These are phyloP conservation scores for Aspergillus ustus DNA, from an alignment of 2,329 filamentous ascomycete genomes.

Conservation along the genomic window DNA sequence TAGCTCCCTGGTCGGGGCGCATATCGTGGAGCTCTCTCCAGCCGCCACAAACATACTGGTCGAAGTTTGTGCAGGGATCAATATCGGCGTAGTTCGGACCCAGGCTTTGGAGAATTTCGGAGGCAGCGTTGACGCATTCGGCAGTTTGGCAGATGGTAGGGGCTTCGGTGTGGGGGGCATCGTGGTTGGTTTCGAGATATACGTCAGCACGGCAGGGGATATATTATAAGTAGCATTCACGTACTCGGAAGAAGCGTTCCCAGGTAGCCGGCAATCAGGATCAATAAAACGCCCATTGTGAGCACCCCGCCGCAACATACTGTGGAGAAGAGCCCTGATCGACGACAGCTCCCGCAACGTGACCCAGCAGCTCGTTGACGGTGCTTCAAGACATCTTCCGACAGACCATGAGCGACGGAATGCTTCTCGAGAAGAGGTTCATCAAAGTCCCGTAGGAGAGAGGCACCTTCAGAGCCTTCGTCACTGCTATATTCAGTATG, in stretches of 20 bases:
- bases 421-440: conserved; percentile 16
- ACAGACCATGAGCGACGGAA: not conserved
- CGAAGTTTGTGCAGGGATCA: conserved; percentile 72
- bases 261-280: conserved; percentile 12
- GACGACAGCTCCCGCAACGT: not conserved
- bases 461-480: conserved; percentile 10
- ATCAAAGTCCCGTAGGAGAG: conserved; percentile 13
- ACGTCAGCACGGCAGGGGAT: not conserved
- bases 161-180: conserved; percentile 23
- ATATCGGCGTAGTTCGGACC: conserved; percentile 65
- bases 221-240: not conserved
- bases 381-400: conserved; percentile 2
- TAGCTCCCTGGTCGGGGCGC: conserved; percentile 64
- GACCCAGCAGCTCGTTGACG: not conserved
- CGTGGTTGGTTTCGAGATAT: conserved; percentile 10
- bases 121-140: conserved; percentile 67
- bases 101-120: conserved; percentile 65
- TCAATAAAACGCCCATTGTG: conserved; percentile 1
- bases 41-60: conserved; percentile 69
- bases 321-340: conserved; percentile 15
- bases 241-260: conserved; percentile 11
- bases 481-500: conserved; percentile 12
- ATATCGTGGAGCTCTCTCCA: conserved; percentile 69
- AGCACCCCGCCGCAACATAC: conserved; percentile 13
- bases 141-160: conserved; percentile 58